Base-by-base conservation (phyloP, 305 asterid species). In the Solanum hybrid region DNA sequence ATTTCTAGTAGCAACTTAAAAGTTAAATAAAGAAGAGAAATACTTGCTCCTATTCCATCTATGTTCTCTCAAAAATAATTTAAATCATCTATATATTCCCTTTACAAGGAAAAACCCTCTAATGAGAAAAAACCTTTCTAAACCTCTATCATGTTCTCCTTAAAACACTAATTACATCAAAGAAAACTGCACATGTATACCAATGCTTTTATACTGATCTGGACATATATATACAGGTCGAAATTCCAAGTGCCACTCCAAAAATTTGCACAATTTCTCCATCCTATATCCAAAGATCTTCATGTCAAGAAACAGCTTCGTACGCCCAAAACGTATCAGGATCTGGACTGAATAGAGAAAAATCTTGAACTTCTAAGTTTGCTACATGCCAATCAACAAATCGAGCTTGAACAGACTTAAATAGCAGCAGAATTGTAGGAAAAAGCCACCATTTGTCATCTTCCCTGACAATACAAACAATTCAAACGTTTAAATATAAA, bases 241-340 rank as follows among this genome's bases (percentile, higher is more conserved):
- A 81, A 40, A 56, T 64, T 78, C 34, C 37, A 16, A 24, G 80
- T 75, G 85, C 82, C 35, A 29, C 12, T 64, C 85, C 37, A 38
- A 76, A 56, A 38, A 88, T 64, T 89, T 71, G 82, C 86, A 85
- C 88, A 85, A 56, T 32, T 10, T 56, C n/a, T 56, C 87, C 87
- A 85, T 31, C 76, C 75, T 32, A 32, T 51, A 85, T 31, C 87
- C 87, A 31, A 85, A 20, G 75, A 85, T 56, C 5, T 56, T 60
- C 51, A 24, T 35, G 29, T 96, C 95, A 97, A 86, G 98, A 93
- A 88, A 90, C 91, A 79, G 95, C 92, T 93, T 97, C 99, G 40
- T 95, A 95, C 6, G 98, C 98, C 99, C 99, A 97, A 91, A 97
- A 97, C 73, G 99, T 96, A 91, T 95, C 99, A 0, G 98, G 97